Conservation (phyloP, 75 land plant genomes). For the Chamaecyparis obtusa region DNA sequence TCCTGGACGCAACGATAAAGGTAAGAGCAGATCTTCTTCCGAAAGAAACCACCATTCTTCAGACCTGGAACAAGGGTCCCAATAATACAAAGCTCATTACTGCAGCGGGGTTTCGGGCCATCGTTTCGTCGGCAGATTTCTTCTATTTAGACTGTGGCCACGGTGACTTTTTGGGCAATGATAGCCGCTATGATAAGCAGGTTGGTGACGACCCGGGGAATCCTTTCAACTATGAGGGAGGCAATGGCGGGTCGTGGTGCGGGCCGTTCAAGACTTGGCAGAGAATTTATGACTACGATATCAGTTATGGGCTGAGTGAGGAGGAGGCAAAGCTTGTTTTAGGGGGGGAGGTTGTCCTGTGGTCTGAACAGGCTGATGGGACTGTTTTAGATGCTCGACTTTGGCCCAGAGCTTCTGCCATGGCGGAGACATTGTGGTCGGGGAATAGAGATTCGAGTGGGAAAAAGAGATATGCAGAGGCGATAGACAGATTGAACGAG, state of each 20-base stretch:
- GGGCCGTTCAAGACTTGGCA: conserved; percentile 87
- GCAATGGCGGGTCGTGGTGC: conserved; percentile 85
- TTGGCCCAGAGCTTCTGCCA: conserved; percentile 81
- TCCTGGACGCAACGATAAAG: conserved; percentile 43
- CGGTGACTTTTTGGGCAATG: conserved; percentile 60
- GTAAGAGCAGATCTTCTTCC: conserved; percentile 54
- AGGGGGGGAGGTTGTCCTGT: conserved; percentile 93
- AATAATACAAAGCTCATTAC: conserved; percentile 74
- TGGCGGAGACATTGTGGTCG: conserved; percentile 93
- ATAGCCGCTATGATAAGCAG: conserved; percentile 28
- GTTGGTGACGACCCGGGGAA: background rate
- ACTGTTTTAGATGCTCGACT: conserved; percentile 63
- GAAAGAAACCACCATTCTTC: conserved; percentile 57
- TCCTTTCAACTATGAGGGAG: conserved; percentile 30
- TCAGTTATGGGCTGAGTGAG: conserved; percentile 37
- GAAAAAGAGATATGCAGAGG: conserved; percentile 74
- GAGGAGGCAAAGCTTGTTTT: conserved; percentile 66
- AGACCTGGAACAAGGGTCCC: conserved; percentile 89
- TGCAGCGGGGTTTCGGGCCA: conserved; percentile 64
- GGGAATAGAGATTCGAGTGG: conserved; percentile 66
- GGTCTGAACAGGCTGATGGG: conserved; percentile 90
- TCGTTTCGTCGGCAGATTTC: conserved; percentile 81
- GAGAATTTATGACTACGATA: conserved; percentile 64
- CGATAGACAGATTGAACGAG: conserved; percentile 72
- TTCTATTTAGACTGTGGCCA: conserved; percentile 92